These are phyloP conservation scores for Xylaria castorea DNA, from an alignment of 495 filamentous ascomycete genomes.

Conservation along the genomic window DNA sequence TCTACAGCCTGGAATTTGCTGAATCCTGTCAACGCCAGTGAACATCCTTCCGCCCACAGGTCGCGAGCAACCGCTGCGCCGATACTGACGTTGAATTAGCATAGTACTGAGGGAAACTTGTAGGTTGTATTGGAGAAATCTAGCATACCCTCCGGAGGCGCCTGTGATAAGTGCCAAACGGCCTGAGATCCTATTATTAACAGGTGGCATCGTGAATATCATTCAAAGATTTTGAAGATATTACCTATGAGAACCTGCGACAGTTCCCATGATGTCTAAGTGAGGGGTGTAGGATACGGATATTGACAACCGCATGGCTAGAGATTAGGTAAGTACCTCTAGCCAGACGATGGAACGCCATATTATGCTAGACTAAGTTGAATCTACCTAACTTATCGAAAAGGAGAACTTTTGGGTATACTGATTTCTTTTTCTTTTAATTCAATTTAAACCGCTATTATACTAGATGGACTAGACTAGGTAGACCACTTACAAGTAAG, in stretches of 20 bases:
- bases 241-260: background rate
- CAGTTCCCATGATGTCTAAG: background rate
- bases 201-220: slow-evolving; percentile 29
- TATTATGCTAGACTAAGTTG: background rate
- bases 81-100: slow-evolving; percentile 52
- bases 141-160: slow-evolving; percentile 67
- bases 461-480: background rate
- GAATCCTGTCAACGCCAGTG: slow-evolving; percentile 69
- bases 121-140: background rate
- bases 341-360: background rate
- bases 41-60: slow-evolving; percentile 58
- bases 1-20: slow-evolving; percentile 56
- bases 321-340: background rate
- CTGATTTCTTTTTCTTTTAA: background rate
- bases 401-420: background rate
- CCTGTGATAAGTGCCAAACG: slow-evolving; percentile 69
- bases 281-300: slow-evolving; percentile 4
- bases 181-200: slow-evolving; percentile 62
- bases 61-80: slow-evolving; percentile 65
- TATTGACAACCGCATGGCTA: slow-evolving; percentile 4
- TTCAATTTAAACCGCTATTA: background rate
- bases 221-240: too few species aligned
- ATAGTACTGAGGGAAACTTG: slow-evolving; percentile 18
- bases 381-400: background rate
- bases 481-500: background rate